Base-by-base conservation (phyloP, 1,139 yeast genomes). In the Yamadazyma songkhlaensis region DNA sequence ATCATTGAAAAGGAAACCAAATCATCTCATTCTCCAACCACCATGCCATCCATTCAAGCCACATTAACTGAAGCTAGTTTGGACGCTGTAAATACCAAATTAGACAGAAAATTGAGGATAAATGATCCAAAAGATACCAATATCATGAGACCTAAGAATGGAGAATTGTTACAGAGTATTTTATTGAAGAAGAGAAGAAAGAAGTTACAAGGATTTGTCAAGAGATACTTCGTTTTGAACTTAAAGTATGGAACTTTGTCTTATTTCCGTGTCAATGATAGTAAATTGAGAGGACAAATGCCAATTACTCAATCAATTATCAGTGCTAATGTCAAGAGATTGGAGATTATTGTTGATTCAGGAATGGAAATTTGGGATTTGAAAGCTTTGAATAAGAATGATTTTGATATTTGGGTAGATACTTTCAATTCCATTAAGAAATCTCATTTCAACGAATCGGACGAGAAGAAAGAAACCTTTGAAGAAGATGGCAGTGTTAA, bases 341-440 rank as follows among this genome's bases (percentile, higher is more conserved):
- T 79, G 36, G 85, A 85, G 50, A 80, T 92, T 34, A 82, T 84
- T 37, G 75, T 92, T 45, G 97, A 92, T 58, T 88, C 97, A 0
- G 98, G 98, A 2, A 83, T 92, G 81, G 98, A 92, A 57, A 81
- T 87, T 11, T 92, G 98, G 98, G 81, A 79, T 35, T 67, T 92
- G 46, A 85, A 84, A 50, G 87, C 97, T 0, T 63, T 74, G 31
- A 79, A 74, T 39, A 60, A 60, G 11, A 67, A 71, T 4, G 92
- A 86, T 48, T 92, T 89, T 71, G 74, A 77, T 31, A 72, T 79
- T 8, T 92, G 98, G 98, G 78, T 85, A 8, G 74, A 79, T 35
- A 95, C 96, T 0, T 74, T 89, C 47, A 80, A 81, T 48, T 62
- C 62, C 29, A 62, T 78, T 35, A 71, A 71, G 42, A 55, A 50